phyloP scores from a whole-genome alignment of 768 basidiomycete genomes.

The Phylloporus rhodoxanthus region DNA sequence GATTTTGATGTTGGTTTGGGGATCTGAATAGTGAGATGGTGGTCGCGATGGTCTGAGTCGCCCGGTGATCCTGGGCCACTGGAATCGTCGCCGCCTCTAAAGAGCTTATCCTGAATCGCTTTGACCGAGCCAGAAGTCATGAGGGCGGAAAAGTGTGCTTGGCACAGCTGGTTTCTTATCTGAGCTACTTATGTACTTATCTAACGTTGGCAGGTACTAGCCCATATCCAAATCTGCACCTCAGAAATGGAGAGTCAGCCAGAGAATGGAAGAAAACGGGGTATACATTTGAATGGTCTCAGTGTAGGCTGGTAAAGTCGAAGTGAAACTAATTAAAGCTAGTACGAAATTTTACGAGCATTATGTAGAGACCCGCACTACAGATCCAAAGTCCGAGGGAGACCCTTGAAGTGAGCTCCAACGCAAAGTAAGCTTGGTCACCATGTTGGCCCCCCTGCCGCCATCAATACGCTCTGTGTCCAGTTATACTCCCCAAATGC shows the following conservation, averaged over 20 bases:
- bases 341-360: slow-evolving; percentile 7
- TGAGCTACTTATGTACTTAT: slow-evolving; percentile 5
- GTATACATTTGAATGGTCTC: slow-evolving; percentile 20
- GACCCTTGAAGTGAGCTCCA: slow-evolving; percentile 10
- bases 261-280: slow-evolving; percentile 6
- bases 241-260: not conserved
- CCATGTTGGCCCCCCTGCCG: slow-evolving; percentile 49
- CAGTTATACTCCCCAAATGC: slow-evolving; percentile 53
- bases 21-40: slow-evolving; percentile 62
- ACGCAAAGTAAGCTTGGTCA: slow-evolving; percentile 10
- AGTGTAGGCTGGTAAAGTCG: slow-evolving; percentile 5
- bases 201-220: slow-evolving; percentile 24
- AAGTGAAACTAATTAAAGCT: slow-evolving; percentile 16
- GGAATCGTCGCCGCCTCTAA: slow-evolving; percentile 39
- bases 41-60: slow-evolving; percentile 27
- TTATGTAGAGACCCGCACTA: slow-evolving; percentile 26
- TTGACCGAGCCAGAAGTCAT: slow-evolving; percentile 47
- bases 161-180: not conserved
- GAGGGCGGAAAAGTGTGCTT: slow-evolving; percentile 6
- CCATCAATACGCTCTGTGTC: slow-evolving; percentile 67
- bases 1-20: slow-evolving; percentile 42
- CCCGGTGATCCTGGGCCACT: slow-evolving; percentile 10
- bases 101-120: slow-evolving; percentile 71
- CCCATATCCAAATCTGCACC: slow-evolving; percentile 7
- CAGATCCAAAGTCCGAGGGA: slow-evolving; percentile 24